A percentile compares a stretch with the other conserved stretches of the same genome.
These are phyloP conservation scores for Trichoderma virens DNA, from an alignment of 495 filamentous ascomycete species.

Conservation along the genomic window DNA sequence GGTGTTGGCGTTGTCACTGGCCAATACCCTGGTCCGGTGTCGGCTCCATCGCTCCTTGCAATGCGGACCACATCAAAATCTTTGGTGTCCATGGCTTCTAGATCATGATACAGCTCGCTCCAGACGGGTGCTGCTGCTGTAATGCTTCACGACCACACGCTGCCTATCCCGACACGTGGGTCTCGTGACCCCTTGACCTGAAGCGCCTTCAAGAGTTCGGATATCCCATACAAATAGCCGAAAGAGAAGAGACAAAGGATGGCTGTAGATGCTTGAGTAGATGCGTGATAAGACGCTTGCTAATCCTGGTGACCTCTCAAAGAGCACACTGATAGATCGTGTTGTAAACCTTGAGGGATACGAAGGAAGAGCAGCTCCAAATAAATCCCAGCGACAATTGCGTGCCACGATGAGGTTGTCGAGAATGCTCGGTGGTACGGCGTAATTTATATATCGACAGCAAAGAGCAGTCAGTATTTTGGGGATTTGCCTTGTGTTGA, in stretches of 20 bases:
- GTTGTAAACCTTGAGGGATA: neutral
- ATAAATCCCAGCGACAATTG: neutral
- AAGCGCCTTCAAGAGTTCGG: neutral
- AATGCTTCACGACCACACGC: neutral
- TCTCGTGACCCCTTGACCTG: neutral
- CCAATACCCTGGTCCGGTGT: constrained; percentile 13
- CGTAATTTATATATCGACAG: neutral
- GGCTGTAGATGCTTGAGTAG: neutral
- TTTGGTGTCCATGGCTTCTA: constrained; percentile 7
- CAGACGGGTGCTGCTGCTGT: neutral
- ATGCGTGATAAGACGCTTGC: neutral
- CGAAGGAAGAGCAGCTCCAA: neutral
- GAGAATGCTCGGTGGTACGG: neutral
- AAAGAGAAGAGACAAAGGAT: neutral
- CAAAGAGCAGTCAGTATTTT: neutral
- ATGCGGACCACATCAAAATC: constrained; percentile 12
- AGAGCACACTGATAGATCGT: neutral
- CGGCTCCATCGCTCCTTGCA: constrained; percentile 8
- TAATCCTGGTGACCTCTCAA: neutral
- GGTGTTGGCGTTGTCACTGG: constrained; percentile 3
- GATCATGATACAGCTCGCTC: neutral
- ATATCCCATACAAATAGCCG: neutral
- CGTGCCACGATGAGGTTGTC: neutral
- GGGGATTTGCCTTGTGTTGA: neutral
- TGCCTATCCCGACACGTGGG: neutral